phyloP scores from a whole-genome alignment of 768 basidiomycete species.

The Russula lepida region DNA sequence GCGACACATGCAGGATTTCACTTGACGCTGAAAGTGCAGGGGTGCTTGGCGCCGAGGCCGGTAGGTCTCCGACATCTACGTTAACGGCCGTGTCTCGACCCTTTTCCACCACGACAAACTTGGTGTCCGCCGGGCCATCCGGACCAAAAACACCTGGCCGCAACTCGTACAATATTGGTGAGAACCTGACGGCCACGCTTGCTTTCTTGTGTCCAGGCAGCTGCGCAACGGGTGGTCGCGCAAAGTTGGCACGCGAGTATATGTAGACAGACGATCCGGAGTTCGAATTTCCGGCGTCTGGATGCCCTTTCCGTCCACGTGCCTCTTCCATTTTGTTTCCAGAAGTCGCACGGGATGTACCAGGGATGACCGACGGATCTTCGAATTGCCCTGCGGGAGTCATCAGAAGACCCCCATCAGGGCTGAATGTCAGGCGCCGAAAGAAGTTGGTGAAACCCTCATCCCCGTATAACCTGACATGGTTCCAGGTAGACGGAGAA shows the following conservation, averaged over 20 bases:
- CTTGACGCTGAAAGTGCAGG: constrained; percentile 12
- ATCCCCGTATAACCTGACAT: constrained; percentile 85
- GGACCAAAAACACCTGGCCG: constrained; percentile 44
- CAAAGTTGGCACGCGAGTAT: constrained; percentile 92
- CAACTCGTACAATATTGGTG: constrained; percentile 89
- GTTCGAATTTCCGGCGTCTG: constrained; percentile 32
- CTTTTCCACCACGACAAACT: constrained; percentile 58
- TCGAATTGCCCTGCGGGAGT: constrained; percentile 98
- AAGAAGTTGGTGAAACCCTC: constrained; percentile 96
- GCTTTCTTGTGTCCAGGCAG: constrained; percentile 95
- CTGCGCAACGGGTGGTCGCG: constrained; percentile 86
- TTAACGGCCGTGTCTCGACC: constrained; percentile 53
- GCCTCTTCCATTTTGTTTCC: constrained; percentile 29
- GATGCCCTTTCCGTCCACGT: constrained; percentile 52
- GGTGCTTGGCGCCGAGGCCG: constrained; percentile 10
- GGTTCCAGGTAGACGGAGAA: constrained; percentile 47
- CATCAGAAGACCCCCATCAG: constrained; percentile 86
- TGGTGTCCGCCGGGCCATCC: constrained; percentile 34
- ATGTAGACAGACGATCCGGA: constrained; percentile 74
- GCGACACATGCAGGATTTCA: constrained; percentile 20
- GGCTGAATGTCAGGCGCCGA: constrained; percentile 85
- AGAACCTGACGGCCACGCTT: constrained; percentile 89
- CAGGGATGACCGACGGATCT: constrained; percentile 61
- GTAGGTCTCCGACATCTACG: constrained; percentile 37
- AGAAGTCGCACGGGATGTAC: constrained; percentile 28